Evolutionary conservation across 202 grass and related monocot species (phyloP).

Genomic region (Carex arenaria): DNA sequence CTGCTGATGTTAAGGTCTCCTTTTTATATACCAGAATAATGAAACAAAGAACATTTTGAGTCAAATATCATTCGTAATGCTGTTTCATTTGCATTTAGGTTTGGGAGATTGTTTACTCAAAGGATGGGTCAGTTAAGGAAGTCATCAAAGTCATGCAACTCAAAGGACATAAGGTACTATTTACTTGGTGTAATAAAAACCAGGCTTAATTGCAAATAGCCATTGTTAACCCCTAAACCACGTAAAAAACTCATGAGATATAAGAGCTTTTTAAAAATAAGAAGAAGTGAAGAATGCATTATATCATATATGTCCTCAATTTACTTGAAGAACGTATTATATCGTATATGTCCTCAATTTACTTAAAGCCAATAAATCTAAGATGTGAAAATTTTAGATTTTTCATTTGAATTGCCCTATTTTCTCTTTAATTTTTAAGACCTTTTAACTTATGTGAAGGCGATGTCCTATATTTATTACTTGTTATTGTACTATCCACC

Average conservation of each 20-base stretch:
- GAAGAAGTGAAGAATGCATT: background rate
- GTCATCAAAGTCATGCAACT: slow-evolving; percentile 89
- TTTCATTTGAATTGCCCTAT: background rate
- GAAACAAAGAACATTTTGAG: background rate
- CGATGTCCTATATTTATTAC: background rate
- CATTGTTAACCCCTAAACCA: background rate
- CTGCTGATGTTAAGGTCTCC: slow-evolving; percentile 90
- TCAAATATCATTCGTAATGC: background rate
- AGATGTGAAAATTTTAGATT: background rate
- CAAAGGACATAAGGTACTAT: slow-evolving; percentile 85
- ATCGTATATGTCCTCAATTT: background rate
- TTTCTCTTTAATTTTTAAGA: background rate
- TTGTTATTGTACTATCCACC: background rate
- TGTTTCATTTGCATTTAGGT: slow-evolving; percentile 51
- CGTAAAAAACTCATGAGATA: background rate
- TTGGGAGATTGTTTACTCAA: slow-evolving; percentile 93
- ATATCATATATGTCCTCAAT: background rate
- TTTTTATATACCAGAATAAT: slow-evolving; percentile 6
- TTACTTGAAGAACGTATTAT: background rate
- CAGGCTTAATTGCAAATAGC: background rate
- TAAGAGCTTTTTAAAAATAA: background rate
- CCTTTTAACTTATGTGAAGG: slow-evolving; percentile 16
- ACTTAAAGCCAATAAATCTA: background rate
- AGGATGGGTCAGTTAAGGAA: slow-evolving; percentile 92
- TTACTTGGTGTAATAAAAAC: background rate